These are phyloP conservation scores for Kodamaea kakaduensis DNA, from an alignment of 805 yeast species.

Conservation along the genomic window DNA sequence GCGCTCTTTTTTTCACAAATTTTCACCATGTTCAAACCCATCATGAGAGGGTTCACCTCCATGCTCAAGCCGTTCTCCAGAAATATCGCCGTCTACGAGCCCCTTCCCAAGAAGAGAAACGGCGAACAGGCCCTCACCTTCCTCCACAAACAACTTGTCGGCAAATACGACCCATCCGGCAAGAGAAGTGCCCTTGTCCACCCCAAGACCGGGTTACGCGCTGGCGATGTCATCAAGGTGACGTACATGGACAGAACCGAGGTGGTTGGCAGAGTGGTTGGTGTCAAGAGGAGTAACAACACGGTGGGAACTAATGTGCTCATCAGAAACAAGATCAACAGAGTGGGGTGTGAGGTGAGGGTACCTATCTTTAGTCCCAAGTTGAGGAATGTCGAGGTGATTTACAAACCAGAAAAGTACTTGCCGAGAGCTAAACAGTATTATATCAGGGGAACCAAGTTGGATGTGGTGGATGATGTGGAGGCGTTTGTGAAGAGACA, in stretches of 20 bases:
- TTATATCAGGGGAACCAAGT: constrained; percentile 76
- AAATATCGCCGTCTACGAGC: constrained; percentile 44
- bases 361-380: constrained; percentile 79
- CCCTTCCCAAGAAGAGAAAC: constrained; percentile 45
- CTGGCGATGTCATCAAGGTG: constrained; percentile 81
- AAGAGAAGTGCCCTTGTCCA: constrained; percentile 56
- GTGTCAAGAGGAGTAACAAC: constrained; percentile 58
- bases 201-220: constrained; percentile 48
- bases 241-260: constrained; percentile 64
- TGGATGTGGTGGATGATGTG: constrained; percentile 75
- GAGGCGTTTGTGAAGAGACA: constrained; percentile 37
- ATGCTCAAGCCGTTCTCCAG: not conserved
- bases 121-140: constrained; percentile 44
- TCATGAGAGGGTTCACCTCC: constrained; percentile 3
- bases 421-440: constrained; percentile 80
- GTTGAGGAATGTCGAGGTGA: constrained; percentile 69
- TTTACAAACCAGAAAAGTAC: constrained; percentile 69
- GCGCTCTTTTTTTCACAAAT: too few relatives aligned
- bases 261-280: constrained; percentile 75
- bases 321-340: constrained; percentile 75
- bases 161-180: constrained; percentile 68
- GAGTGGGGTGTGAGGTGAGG: constrained; percentile 81
- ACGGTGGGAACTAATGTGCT: constrained; percentile 72
- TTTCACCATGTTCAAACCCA: constrained; percentile 8
- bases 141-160: constrained; percentile 48